These are phyloP conservation scores for Phytopythium aichiense DNA, from an alignment of 352 stramenopile species.

Conservation along the genomic window DNA sequence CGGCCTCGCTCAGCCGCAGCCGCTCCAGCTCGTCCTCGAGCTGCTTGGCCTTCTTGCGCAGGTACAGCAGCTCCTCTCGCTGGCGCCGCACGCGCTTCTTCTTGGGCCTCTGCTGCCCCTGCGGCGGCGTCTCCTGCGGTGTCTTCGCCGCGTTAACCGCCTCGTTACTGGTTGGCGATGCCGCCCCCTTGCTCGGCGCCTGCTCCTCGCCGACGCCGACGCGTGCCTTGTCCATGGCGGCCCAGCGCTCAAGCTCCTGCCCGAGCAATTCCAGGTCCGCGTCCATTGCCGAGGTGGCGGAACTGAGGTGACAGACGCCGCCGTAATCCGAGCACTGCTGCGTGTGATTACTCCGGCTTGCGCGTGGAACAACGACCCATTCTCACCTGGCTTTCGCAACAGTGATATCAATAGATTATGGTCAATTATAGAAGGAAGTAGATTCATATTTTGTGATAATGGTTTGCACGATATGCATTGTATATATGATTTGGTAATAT, in stretches of 20 bases:
- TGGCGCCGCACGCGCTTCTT: constrained; percentile 38
- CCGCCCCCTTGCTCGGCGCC: not conserved
- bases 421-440: too few relatives aligned
- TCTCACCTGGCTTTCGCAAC: too few relatives aligned
- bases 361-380: too few relatives aligned
- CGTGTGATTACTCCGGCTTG: too few relatives aligned
- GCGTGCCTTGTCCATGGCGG: not conserved
- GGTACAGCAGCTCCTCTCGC: constrained; percentile 37
- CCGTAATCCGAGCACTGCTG: too few relatives aligned
- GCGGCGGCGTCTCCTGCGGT: not conserved
- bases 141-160: not conserved
- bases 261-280: not conserved
- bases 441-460: too few relatives aligned
- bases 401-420: too few relatives aligned
- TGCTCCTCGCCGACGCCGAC: not conserved
- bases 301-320: too few relatives aligned
- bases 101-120: not conserved
- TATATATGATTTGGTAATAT: too few relatives aligned
- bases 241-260: constrained; percentile 3
- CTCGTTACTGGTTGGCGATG: not conserved
- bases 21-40: constrained; percentile 27
- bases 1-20: not conserved
- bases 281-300: not conserved
- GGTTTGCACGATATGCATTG: too few relatives aligned
- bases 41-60: constrained; percentile 38